phyloP scores from a whole-genome alignment of 2,329 filamentous ascomycete genomes.

The Westerdykella ornata region DNA sequence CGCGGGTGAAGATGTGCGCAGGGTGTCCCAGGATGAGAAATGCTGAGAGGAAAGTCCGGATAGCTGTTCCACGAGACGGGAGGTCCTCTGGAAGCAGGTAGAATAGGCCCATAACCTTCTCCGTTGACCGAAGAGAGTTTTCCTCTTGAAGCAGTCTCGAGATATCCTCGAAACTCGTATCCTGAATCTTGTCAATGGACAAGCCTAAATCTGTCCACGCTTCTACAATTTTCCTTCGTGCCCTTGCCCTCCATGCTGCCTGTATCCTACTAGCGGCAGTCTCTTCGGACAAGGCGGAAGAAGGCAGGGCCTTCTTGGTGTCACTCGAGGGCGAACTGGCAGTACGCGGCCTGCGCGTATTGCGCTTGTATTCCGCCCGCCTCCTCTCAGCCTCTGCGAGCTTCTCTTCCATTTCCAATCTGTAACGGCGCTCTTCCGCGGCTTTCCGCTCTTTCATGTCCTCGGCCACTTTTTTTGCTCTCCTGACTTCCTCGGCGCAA shows the following conservation, averaged over 20 bases:
- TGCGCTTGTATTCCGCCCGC: constrained; percentile 50
- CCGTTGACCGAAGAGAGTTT: constrained; percentile 58
- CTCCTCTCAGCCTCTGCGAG: constrained; percentile 70
- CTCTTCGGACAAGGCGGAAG: constrained; percentile 48
- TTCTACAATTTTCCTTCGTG: constrained; percentile 54
- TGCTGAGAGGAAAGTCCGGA: constrained; percentile 71
- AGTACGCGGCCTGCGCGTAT: constrained; percentile 53
- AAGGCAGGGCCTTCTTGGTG: constrained; percentile 26
- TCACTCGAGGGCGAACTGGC: constrained; percentile 48
- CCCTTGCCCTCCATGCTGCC: constrained; percentile 59
- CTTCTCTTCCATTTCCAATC: constrained; percentile 70
- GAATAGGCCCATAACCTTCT: constrained; percentile 61
- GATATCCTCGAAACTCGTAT: constrained; percentile 68
- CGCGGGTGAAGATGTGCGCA: constrained; percentile 68
- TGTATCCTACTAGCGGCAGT: constrained; percentile 62
- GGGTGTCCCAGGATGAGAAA: constrained; percentile 76
- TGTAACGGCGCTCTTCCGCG: constrained; percentile 62
- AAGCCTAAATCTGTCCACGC: constrained; percentile 61
- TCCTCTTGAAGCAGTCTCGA: constrained; percentile 61
- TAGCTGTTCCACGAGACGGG: constrained; percentile 56
- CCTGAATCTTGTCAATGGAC: constrained; percentile 62
- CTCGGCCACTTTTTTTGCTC: constrained; percentile 76
- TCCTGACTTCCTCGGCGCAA: constrained; percentile 75
- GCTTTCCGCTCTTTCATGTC: constrained; percentile 74
- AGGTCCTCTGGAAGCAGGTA: constrained; percentile 57